Evolutionary conservation across 192 early-diverging fungal genomes (phyloP), one percentile per base, ranked within the genome.

Genomic region (Coemansia sp.): DNA sequence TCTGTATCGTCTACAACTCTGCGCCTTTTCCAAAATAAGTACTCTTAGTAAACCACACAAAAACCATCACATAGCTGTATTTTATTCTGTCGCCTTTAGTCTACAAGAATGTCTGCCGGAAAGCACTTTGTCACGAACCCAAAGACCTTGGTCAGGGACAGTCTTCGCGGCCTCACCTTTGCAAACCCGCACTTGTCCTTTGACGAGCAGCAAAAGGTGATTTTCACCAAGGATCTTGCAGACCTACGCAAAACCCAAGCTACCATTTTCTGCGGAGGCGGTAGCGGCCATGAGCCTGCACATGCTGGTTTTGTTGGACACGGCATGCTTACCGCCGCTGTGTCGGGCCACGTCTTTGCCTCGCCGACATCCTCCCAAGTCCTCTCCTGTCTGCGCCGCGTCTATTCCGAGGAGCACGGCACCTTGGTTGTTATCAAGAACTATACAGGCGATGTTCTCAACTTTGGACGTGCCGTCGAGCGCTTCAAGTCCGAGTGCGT

Each of bases 291-390:
- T 70, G 93, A 95, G 69, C 93, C 93, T 7, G 82, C 91, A 5
- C 92, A 93, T 52, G 87, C 88, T 16, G 92, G 89, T 2, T 92
- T 86, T 67, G 88, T 95, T 9, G 93, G 90, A 46, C 65, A 68
- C 5, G 88, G 87, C 13, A 87, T 92, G 85, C 83, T 95, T 30
- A 78, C 86, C 0, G 93, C 91, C 13, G 87, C 91, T 2, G 93
- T 95, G 18, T 89, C 85, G 3, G 93, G 93, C 15, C 86, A 89
- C 57, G 90, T 95, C 12, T 95, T 95, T 82, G 93, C 93, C 6
- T 94, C 92, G 21, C 93, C 93, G 18, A 85, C 89, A 1, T 85
- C 93, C 5, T 84, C 84, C 1, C 91, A 93, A 66, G 88, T 94
- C 4, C 79, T 92, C 10, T 86, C 91, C 2, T 91, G 89, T 45